Evolutionary conservation across 1,284 basidiomycete genomes (phyloP).

Genomic region (Lignosus rhinocerotis): DNA sequence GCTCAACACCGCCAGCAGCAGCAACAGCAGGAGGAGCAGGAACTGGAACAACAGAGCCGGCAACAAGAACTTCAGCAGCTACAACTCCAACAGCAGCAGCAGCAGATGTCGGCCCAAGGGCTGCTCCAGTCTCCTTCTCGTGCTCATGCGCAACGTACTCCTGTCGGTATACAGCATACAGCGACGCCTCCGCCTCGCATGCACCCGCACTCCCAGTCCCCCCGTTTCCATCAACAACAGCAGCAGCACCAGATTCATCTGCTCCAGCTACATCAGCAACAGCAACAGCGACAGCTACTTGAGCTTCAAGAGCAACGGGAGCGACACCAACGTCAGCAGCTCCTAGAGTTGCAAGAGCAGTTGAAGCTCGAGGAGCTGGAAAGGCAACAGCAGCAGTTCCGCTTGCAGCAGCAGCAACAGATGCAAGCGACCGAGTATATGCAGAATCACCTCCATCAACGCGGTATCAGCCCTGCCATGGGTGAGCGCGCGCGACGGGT

Average conservation of each 20-base stretch:
- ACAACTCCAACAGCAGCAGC: slow-evolving; percentile 44
- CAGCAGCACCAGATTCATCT: slow-evolving; percentile 60
- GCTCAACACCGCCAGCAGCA: slow-evolving; percentile 39
- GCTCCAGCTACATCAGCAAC: slow-evolving; percentile 46
- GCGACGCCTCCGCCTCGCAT: slow-evolving; percentile 64
- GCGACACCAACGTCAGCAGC: slow-evolving; percentile 44
- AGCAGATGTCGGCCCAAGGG: slow-evolving; percentile 3
- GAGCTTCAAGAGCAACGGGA: slow-evolving; percentile 62
- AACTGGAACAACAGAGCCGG: slow-evolving; percentile 18
- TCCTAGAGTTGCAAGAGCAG: slow-evolving; percentile 29
- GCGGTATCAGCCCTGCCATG: slow-evolving; percentile 35
- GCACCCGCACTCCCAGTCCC: slow-evolving; percentile 70
- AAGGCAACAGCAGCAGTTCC: slow-evolving; percentile 59
- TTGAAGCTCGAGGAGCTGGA: slow-evolving; percentile 41
- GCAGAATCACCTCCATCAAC: slow-evolving; percentile 46
- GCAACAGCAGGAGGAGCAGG: slow-evolving; percentile 19
- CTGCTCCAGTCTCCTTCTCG: slow-evolving; percentile 20
- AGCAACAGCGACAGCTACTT: slow-evolving; percentile 61
- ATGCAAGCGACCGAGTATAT: slow-evolving; percentile 36
- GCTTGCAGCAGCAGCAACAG: slow-evolving; percentile 44
- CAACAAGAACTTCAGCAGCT: slow-evolving; percentile 37
- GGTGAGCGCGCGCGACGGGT: slow-evolving; percentile 39
- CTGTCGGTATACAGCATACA: slow-evolving; percentile 30
- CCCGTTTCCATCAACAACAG: slow-evolving; percentile 57
- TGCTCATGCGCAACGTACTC: slow-evolving; percentile 15